A percentile compares a stretch with the other conserved stretches of the same genome.
Conservation (phyloP, 1,284 basidiomycete species). For the Ganoderma lucidum region DNA sequence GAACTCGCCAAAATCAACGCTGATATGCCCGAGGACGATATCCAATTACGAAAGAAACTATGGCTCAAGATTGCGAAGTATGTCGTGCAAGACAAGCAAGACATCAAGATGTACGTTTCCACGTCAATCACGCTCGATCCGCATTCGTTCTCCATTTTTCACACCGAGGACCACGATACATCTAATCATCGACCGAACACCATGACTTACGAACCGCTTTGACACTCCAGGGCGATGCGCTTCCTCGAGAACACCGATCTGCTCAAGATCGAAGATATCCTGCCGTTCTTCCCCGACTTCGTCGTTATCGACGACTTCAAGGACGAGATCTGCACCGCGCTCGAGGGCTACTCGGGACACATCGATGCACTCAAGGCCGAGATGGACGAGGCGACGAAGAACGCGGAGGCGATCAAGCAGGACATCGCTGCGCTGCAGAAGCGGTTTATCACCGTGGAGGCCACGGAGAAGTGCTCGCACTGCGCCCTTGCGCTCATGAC, state of each 20-base stretch:
- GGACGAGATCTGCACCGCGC: conserved; percentile 95
- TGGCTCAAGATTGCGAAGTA: conserved; percentile 99
- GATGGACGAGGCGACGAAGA: conserved; percentile 95
- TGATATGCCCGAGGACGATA: conserved; percentile 92
- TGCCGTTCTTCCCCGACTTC: conserved; percentile 99
- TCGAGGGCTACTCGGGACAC: conserved; percentile 93
- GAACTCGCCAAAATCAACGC: conserved; percentile 95
- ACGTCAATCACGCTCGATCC: not conserved
- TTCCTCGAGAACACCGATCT: conserved; percentile 95
- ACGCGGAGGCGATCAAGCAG: conserved; percentile 92
- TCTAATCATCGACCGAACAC: not conserved
- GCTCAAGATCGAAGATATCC: conserved; percentile 97
- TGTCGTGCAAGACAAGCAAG: conserved; percentile 96
- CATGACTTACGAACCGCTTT: not conserved
- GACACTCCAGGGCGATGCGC: conserved; percentile 82
- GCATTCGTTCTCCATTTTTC: not conserved
- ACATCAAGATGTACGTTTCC: conserved; percentile 90
- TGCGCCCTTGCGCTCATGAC: conserved; percentile 83
- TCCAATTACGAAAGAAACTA: conserved; percentile 88
- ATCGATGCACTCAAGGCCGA: conserved; percentile 93
- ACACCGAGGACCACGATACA: not conserved
- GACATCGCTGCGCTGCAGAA: conserved; percentile 89
- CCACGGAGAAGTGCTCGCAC: conserved; percentile 85
- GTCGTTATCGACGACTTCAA: conserved; percentile 99
- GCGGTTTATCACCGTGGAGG: conserved; percentile 94